Evolutionary conservation across 108 stramenopile species (phyloP).

Genomic region (Skeletonema marinoi): DNA sequence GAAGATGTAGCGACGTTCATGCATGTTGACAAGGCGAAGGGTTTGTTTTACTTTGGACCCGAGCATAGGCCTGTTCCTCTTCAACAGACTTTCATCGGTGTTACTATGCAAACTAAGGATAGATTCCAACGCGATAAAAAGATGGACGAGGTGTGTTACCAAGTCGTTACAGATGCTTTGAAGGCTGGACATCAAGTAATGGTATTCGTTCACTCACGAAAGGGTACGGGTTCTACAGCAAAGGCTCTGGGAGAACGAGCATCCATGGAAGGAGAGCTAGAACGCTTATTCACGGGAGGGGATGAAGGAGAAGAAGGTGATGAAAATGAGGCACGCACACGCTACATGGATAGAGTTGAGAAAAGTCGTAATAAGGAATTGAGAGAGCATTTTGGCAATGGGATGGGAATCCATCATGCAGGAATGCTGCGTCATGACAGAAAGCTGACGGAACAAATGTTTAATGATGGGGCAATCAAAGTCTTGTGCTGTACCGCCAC

Average conservation of each 20-base stretch:
- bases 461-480: slow-evolving; percentile 94
- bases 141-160: slow-evolving; percentile 95
- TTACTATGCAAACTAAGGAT: slow-evolving; percentile 77
- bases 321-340: slow-evolving; percentile 60
- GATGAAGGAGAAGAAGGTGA: slow-evolving; percentile 52
- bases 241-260: slow-evolving; percentile 82
- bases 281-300: slow-evolving; percentile 70
- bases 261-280: slow-evolving; percentile 57
- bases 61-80: slow-evolving; percentile 98
- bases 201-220: slow-evolving; percentile 99
- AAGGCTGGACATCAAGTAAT: slow-evolving; percentile 96
- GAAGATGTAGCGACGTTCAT: slow-evolving; percentile 87
- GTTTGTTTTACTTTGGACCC: slow-evolving; percentile 95
- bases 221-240: slow-evolving; percentile 94
- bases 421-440: slow-evolving; percentile 97
- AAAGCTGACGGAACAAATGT: slow-evolving; percentile 94
- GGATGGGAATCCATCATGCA: slow-evolving; percentile 99
- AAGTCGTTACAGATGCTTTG: slow-evolving; percentile 87
- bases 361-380: slow-evolving; percentile 93
- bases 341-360: slow-evolving; percentile 65
- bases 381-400: slow-evolving; percentile 82
- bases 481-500: slow-evolving; percentile 98
- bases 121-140: slow-evolving; percentile 69
- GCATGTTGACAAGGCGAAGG: slow-evolving; percentile 78
- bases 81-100: slow-evolving; percentile 96